Evolutionary conservation across 1,284 basidiomycete species (phyloP), one percentile per base, ranked within the genome.

Genomic region (Ustilago loliicola): DNA sequence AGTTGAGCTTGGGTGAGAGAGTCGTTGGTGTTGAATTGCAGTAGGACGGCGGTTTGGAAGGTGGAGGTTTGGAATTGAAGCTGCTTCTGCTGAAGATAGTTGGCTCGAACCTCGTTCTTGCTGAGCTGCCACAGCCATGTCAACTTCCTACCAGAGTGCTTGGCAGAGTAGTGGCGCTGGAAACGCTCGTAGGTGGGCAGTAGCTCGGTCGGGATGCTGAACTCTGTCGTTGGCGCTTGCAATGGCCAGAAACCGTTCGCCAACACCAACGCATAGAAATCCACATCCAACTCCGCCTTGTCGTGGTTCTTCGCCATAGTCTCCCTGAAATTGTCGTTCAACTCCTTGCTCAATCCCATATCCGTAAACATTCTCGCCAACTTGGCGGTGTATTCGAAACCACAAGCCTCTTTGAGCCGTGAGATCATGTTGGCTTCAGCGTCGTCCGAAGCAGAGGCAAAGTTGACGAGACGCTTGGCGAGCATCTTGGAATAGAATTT

Each of bases 351-450:
- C 63, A 98, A 89, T 79, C 92, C 93, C 91, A 98, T 96, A 86
- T 99, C 97, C 55, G 94, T 96, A 89, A 99, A 98, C 97, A 99
- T 99, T 84, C 95, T 92, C 85, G 96, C 94, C 53, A 99, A 90
- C 88, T 98, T 98, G 89, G 93, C 94, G 55, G 97, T 98, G 88
- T 98, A 99, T 86, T 99, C 97, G 89, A 96, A 98, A 76, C 97
- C 97, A 81, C 94, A 98, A 11, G 94, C 93, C 86, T 98, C 97
- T 90, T 99, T 99, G 80, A 99, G 88, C 88, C 98, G 97, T 62
- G 95, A 93, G 81, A 99, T 99, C 97, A 99, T 99, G 87, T 93
- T 95, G 30, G 94, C 93, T 87, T 99, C 97, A 27, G 92, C 93
- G 88, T 99, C 97, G 83, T 98, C 96, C 3, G 96, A 98, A 6